A percentile compares a stretch with the other conserved stretches of the same genome.
phyloP scores from a whole-genome alignment of 1,139 yeast genomes.

The Hansenula sp. region DNA sequence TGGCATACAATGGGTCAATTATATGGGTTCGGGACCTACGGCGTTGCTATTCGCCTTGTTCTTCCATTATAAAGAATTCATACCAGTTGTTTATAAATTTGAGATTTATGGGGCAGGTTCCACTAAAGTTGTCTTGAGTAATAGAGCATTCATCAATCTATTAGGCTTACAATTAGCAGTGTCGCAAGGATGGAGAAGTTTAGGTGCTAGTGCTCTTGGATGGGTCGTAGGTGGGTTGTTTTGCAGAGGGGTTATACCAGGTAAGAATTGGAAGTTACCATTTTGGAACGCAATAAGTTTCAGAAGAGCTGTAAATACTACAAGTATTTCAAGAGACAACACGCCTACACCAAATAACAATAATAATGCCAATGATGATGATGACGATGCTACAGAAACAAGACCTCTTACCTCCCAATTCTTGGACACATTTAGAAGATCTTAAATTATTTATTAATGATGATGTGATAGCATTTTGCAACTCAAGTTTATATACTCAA shows the following conservation, averaged over 20 bases:
- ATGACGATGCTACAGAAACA: slow-evolving; percentile 50
- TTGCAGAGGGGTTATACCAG: slow-evolving; percentile 55
- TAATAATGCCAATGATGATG: slow-evolving; percentile 22
- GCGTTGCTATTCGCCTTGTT: slow-evolving; percentile 58
- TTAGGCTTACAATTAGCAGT: slow-evolving; percentile 47
- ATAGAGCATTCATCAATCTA: slow-evolving; percentile 55
- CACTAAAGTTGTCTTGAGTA: slow-evolving; percentile 42
- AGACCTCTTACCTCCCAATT: slow-evolving; percentile 57
- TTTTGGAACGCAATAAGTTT: slow-evolving; percentile 24
- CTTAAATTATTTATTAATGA: background rate
- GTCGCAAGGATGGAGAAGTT: slow-evolving; percentile 49
- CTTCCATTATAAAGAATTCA: slow-evolving; percentile 49
- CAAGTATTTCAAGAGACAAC: slow-evolving; percentile 7
- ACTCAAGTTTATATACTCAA: slow-evolving; percentile 30
- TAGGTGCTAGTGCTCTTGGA: slow-evolving; percentile 53
- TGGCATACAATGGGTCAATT: slow-evolving; percentile 27
- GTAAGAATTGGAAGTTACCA: slow-evolving; percentile 51
- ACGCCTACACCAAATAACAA: slow-evolving; percentile 17
- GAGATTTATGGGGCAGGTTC: slow-evolving; percentile 28
- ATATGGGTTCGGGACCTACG: slow-evolving; percentile 55
- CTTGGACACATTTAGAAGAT: slow-evolving; percentile 49
- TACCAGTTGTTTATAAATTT: slow-evolving; percentile 62
- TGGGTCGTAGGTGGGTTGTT: slow-evolving; percentile 56
- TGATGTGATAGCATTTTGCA: too few species aligned
- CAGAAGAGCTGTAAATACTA: slow-evolving; percentile 2